Base-by-base conservation (phyloP, 75 land plant species). In the Pinus albicaulis region DNA sequence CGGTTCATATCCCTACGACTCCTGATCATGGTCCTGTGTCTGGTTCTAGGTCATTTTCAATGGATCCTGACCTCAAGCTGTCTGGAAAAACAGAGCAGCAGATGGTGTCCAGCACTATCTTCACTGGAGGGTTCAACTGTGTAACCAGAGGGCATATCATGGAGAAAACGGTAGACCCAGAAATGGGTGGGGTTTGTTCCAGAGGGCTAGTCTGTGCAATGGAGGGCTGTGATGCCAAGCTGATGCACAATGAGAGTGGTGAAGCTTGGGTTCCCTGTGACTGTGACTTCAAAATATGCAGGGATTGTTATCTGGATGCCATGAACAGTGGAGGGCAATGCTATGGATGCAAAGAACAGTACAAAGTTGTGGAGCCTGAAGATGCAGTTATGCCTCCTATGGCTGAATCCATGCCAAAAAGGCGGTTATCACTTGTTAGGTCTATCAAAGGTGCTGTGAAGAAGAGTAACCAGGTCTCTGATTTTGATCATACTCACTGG, bases 261-360 rank as follows among this genome's bases (percentile, higher is more conserved):
- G 71, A 81, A 22, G 78, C 63, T 13, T 38, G 76, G 76, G 11
- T 74, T 23, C 85, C 82, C 3, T 95, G 98, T 69, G 94, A 85
- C 16, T 95, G 98, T 81, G 87, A 90, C 59, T 95, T 91, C 77
- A 81, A 57, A 81, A 91, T 95, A 58, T 95, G 98, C 68, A 84
- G 83, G 24, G 96, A 85, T 2, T 95, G 98, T 83, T 91, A 91
- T 80, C 53, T 81, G 71, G 98, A 95, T 61, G 83, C 94, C 71
- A 48, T 86, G 0, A 66, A 72, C 11, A 83, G 73, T 57, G 84
- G 76, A 2, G 96, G 92, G 3, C 71, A 65, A 19, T 95, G 98
- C 73, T 92, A 90, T 13, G 97, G 98, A 0, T 94, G 99, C 81
- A 96, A 96, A 63, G 98, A 96, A 65, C 79, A 80, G 12, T 92